A percentile compares a stretch with the other conserved stretches of the same genome.
Evolutionary conservation across 305 asterid genomes (phyloP).

Genomic region (Ilex paraguariensis): DNA sequence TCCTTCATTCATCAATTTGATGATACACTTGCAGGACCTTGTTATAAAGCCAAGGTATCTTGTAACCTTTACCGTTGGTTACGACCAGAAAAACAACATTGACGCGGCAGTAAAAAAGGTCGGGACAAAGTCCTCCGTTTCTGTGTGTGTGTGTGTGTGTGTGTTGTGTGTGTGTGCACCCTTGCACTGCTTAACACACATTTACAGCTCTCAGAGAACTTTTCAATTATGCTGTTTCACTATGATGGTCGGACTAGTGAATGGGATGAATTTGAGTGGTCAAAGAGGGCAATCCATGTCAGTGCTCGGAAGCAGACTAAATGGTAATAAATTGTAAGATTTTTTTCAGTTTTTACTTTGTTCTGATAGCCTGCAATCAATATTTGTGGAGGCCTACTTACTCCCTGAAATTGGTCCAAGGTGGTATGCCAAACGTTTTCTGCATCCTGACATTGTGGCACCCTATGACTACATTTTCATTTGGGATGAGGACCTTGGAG

Average conservation of each 20-base stretch:
- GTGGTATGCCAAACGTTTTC: conserved; percentile 95
- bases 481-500: conserved; percentile 95
- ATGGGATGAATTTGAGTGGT: conserved; percentile 97
- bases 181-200: conserved; percentile 22
- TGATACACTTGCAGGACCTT: conserved; percentile 49
- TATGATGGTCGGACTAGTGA: conserved; percentile 84
- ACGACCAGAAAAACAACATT: conserved; percentile 68
- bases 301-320: conserved; percentile 74
- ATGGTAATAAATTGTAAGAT: conserved; percentile 40
- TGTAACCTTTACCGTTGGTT: conserved; percentile 80
- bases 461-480: conserved; percentile 79
- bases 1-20: conserved; percentile 3
- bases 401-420: conserved; percentile 25
- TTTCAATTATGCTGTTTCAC: conserved; percentile 75
- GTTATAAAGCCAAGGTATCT: conserved; percentile 77
- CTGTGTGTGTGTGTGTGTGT: conserved; percentile 1
- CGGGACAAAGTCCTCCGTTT: conserved; percentile 2
- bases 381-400: too few species aligned
- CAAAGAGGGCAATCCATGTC: conserved; percentile 76
- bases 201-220: conserved; percentile 83
- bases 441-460: conserved; percentile 86
- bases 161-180: conserved; percentile 1
- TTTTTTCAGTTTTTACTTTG: neutral
- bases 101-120: conserved; percentile 92
- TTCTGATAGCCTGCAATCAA: too few species aligned